These are phyloP conservation scores for Rhododendron williamsianum DNA, from an alignment of 148 eudicot genomes.

Conservation along the genomic window DNA sequence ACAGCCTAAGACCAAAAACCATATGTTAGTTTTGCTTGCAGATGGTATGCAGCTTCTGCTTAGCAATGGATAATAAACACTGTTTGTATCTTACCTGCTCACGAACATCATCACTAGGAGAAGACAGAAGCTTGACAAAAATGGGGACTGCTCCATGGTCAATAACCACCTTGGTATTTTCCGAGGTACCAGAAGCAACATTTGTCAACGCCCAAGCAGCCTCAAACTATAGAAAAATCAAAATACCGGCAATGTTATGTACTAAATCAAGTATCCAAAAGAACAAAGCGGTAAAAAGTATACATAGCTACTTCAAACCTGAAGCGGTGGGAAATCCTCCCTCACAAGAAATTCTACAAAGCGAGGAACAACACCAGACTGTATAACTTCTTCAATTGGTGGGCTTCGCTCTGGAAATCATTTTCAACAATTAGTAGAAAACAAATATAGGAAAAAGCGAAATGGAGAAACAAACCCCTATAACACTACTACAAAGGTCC, in stretches of 20 bases:
- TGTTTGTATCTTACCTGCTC: conserved; percentile 50
- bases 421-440: conserved; percentile 3
- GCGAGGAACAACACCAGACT: conserved; percentile 77
- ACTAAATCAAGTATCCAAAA: background rate
- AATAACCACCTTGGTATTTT: conserved; percentile 70
- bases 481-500: background rate
- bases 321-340: conserved; percentile 76
- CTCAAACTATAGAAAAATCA: conserved; percentile 45
- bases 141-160: conserved; percentile 83
- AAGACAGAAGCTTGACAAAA: conserved; percentile 75
- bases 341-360: conserved; percentile 70
- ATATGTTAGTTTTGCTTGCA: background rate
- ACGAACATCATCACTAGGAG: conserved; percentile 84
- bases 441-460: background rate
- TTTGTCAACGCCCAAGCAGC: conserved; percentile 93
- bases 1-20: conserved; percentile 48
- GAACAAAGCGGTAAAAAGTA: background rate
- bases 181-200: conserved; percentile 83
- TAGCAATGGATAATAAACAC: background rate
- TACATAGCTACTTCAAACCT: conserved; percentile 37
- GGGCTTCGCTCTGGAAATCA: conserved; percentile 57
- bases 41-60: background rate
- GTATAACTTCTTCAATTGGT: conserved; percentile 80
- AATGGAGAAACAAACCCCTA: background rate
- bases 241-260: background rate